These are phyloP conservation scores for Cercospora sp. DNA, from an alignment of 2,329 filamentous ascomycete species.

Conservation along the genomic window DNA sequence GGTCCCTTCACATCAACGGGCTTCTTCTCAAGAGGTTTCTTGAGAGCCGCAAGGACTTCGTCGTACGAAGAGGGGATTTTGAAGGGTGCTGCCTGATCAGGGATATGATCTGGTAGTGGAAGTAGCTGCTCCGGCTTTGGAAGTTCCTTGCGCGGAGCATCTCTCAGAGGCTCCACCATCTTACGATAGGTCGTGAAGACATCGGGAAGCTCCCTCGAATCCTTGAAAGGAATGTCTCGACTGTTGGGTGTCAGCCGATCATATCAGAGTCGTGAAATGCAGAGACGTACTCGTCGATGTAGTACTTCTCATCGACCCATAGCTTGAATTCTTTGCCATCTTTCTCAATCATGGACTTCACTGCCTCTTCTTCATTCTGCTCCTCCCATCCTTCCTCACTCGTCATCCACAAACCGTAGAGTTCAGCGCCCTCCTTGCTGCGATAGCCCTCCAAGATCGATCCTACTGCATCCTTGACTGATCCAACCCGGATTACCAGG, in stretches of 20 bases:
- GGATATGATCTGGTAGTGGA: conserved; percentile 57
- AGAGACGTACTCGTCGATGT: conserved; percentile 70
- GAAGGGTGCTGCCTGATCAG: conserved; percentile 64
- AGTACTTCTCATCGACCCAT: conserved; percentile 76
- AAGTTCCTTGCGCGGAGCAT: conserved; percentile 60
- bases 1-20: conserved; percentile 45
- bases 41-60: conserved; percentile 55
- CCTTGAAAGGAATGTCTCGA: conserved; percentile 62
- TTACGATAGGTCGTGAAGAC: conserved; percentile 76
- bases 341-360: conserved; percentile 56
- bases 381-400: conserved; percentile 70
- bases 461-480: conserved; percentile 58
- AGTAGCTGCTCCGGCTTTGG: conserved; percentile 60
- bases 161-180: conserved; percentile 67
- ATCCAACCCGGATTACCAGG: conserved; percentile 65
- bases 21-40: conserved; percentile 57
- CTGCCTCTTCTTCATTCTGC: conserved; percentile 59
- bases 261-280: not conserved
- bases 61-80: conserved; percentile 58
- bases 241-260: conserved; percentile 35
- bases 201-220: conserved; percentile 64
- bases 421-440: conserved; percentile 42
- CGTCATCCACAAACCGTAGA: conserved; percentile 73
- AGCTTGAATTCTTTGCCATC: conserved; percentile 61
- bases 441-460: conserved; percentile 55